Evolutionary conservation across 2,329 filamentous ascomycete genomes (phyloP), one percentile per base, ranked within the genome.

Genomic region (Fusarium poae): DNA sequence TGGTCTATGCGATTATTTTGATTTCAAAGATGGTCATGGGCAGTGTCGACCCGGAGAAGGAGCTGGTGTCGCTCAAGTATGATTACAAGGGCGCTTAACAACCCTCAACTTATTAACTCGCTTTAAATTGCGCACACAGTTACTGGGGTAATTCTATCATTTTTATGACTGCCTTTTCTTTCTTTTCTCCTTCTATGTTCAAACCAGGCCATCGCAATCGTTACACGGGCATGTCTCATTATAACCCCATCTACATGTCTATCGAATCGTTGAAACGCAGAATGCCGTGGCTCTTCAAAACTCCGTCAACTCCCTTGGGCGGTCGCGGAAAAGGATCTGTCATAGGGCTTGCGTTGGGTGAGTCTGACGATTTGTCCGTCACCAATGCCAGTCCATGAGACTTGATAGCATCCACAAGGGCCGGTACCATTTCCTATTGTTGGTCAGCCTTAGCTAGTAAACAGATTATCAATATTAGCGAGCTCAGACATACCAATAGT

Each of bases 261-360:
- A 98, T 93, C 67, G 91, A 93, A 80, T 97, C 94, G 77, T 95
- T 97, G 79, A 99, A 99, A 72, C 92, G 87, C 78, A 99, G 81
- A 68, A 98, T 92, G 13, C 95, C 96, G 76, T 97, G 94, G 49
- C 87, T 88, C 81, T 90, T 93, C 76, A 98, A 82, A 65, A 97
- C 86, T 12, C 96, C 95, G 78, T 98, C 96, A 39, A 97, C 90
- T 0, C 93, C 93, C 68, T 93, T 89, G 2, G 92, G 92, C 74
- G 93, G 83, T 70, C 87, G 83, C 49, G 85, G 82, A 76, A 88
- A 88, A 15, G 84, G 80, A 77, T 87, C 83, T 67, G 77, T 76
- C 74, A 82, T 74, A 45, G 80, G 73, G 68, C 78, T 76, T 66
- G 76, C 62, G 49, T 82, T 78, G 16, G 79, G 78, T 43, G 78